Evolutionary conservation across 2,329 filamentous ascomycete genomes (phyloP).

Genomic region (Trichophyton schoenleinii): DNA sequence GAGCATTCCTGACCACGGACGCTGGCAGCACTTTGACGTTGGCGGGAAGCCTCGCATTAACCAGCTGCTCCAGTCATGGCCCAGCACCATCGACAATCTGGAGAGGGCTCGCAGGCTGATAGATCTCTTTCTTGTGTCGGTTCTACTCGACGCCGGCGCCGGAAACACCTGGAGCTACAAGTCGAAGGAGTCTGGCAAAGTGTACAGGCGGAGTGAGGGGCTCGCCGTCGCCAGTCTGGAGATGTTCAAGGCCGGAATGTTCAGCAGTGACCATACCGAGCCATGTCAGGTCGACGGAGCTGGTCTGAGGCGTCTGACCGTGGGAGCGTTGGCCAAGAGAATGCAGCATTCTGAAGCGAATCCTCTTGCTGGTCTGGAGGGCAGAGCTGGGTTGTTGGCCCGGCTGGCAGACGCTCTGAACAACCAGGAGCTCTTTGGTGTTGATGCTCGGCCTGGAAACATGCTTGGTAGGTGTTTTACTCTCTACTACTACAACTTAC

Average conservation of each 20-base stretch:
- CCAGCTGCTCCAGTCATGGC: slow-evolving; percentile 36
- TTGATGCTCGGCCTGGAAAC: slow-evolving; percentile 74
- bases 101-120: slow-evolving; percentile 44
- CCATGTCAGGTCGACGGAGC: slow-evolving; percentile 82
- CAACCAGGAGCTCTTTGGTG: slow-evolving; percentile 73
- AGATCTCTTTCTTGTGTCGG: slow-evolving; percentile 51
- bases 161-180: slow-evolving; percentile 87
- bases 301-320: slow-evolving; percentile 61
- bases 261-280: slow-evolving; percentile 69
- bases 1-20: slow-evolving; percentile 66
- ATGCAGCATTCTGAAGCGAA: slow-evolving; percentile 75
- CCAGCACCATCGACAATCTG: slow-evolving; percentile 29
- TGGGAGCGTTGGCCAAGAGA: slow-evolving; percentile 62
- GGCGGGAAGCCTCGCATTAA: slow-evolving; percentile 41
- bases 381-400: slow-evolving; percentile 65
- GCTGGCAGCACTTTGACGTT: slow-evolving; percentile 53
- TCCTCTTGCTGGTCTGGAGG: slow-evolving; percentile 71
- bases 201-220: slow-evolving; percentile 77
- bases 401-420: slow-evolving; percentile 63
- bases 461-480: slow-evolving; percentile 61
- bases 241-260: slow-evolving; percentile 87
- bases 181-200: slow-evolving; percentile 71
- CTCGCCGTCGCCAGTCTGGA: slow-evolving; percentile 66
- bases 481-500: not conserved
- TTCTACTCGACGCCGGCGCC: slow-evolving; percentile 59